These are phyloP conservation scores for Fusarium sp. DNA, from an alignment of 2,329 filamentous ascomycete species.

Conservation along the genomic window DNA sequence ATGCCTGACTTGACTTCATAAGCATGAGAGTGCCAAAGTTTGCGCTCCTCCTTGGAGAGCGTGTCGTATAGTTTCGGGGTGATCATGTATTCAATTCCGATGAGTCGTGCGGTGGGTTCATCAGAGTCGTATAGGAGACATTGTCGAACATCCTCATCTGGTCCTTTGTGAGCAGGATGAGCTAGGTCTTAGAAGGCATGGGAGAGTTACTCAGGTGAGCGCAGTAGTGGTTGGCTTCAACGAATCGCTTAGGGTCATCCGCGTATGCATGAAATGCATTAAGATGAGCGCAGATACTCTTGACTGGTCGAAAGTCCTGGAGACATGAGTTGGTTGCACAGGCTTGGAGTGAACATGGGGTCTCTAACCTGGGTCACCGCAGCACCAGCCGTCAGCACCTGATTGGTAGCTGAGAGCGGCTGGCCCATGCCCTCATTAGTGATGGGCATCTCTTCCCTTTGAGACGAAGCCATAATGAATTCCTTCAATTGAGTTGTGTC, in stretches of 20 bases:
- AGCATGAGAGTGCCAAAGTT: conserved; percentile 82
- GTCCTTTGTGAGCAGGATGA: conserved; percentile 49
- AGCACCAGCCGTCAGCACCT: conserved; percentile 71
- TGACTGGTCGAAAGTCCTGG: conserved; percentile 76
- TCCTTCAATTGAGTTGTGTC: not conserved
- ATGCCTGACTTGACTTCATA: conserved; percentile 84
- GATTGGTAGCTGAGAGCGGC: conserved; percentile 66
- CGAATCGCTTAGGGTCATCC: conserved; percentile 74
- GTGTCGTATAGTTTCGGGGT: conserved; percentile 75
- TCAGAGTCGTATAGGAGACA: conserved; percentile 86
- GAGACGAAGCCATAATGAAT: conserved; percentile 18
- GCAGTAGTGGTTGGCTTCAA: conserved; percentile 90
- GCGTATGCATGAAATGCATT: conserved; percentile 90
- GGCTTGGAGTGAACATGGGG: fast-evolving
- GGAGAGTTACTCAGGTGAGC: conserved; percentile 69
- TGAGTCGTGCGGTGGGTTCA: conserved; percentile 74
- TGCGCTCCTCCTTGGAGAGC: conserved; percentile 74
- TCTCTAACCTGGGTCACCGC: conserved; percentile 64
- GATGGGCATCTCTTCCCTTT: conserved; percentile 14
- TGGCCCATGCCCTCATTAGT: conserved; percentile 54
- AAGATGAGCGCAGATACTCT: conserved; percentile 83
- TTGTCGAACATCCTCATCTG: conserved; percentile 76
- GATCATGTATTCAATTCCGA: conserved; percentile 92
- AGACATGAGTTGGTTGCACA: not conserved
- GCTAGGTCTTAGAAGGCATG: fast-evolving